Evolutionary conservation across 2,329 filamentous ascomycete species (phyloP), one percentile per base, ranked within the genome.

Genomic region (Neofusicoccum cordaticola): DNA sequence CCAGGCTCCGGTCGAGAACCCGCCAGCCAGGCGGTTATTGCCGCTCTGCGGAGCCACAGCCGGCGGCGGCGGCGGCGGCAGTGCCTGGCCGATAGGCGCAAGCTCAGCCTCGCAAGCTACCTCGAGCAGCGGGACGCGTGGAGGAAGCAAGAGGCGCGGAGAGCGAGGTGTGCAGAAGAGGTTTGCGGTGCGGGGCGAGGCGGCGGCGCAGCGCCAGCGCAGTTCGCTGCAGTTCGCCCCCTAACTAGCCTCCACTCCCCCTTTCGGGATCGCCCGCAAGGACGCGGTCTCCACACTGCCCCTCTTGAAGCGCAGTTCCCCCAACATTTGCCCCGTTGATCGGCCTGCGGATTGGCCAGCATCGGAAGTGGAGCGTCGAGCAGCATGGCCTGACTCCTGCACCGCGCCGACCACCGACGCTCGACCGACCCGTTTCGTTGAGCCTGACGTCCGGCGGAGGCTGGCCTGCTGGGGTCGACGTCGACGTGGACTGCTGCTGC

Each of bases 251-350:
- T 31, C 4, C 27, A 5, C 4, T 5, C 27, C 27, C 41, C 41
- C 12, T 44, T 35, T 35, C 11, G 41, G 41, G 56, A 60, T 60
- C 56, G 41, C 13, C 39, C 17, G 42, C 56, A 60, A 60, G 56
- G 56, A 47, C 27, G 6, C n/a, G 47, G 47, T 48, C 45, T 19
- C 52, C 52, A 56, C 52, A 56, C n/a, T 27, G 52, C 52, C 52
- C 52, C 52, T 44, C 52, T 42, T 41, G 22, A 6, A 19, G 34
- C 34, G 52, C 53, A 34, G 53, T 44, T 60, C 56, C 56, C 56
- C 56, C 56, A 60, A 44, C 41, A 60, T 47, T 58, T 42, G 56
- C 41, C 42, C 56, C 41, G 15, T 47, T 60, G 56, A 60, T 60
- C 56, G 56, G 56, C 56, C 56, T 44, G 56, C 41, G 56, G 56